Evolutionary conservation across 2,329 filamentous ascomycete species (phyloP), one percentile per base, ranked within the genome.

Genomic region (Neofusicoccum ribis): DNA sequence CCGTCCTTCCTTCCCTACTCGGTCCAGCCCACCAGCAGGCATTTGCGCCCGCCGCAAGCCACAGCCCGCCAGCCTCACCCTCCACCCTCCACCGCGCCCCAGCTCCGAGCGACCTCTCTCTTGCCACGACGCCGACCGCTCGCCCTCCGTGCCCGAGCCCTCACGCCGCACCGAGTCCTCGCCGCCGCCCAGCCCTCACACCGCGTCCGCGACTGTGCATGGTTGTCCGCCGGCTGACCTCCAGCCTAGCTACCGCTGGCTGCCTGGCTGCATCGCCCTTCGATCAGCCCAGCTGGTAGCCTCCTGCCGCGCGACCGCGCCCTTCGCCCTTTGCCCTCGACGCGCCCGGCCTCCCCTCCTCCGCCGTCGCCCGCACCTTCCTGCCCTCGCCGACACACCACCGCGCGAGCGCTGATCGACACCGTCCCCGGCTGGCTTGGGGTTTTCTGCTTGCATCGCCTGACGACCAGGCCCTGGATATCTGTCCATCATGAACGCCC

Each of bases 181-280:
- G n/a, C 23, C 41, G 41, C 39, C 49, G 49, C 41, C 39, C 39
- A 14, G 39, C 31, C 9, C n/a, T n/a, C 34, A 17, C 4, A 14
- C 23, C 37, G 47, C 61, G 11, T 15, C 15, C 20, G 43, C 56
- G 43, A 60, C 56, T 47, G 41, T 65, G 63, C 63, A 65, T 65
- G 63, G 52, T 65, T 58, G 63, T 52, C 50, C 63, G 51, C 27
- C 52, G 34, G 36, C 46, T 65, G 63, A 59, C 44, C 34, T 65
- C 44, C 51, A 59, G 63, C 50, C 63, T 51, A 65, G 63, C 63
- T 50, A 65, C 63, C 52, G 63, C 63, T 65, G 63, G 63, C 63
- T 65, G 63, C 63, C 63, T 65, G 63, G 63, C 63, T 59, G 63
- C 63, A 65, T 58, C 51, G 51, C 63, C 63, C 15, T 51, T 54